phyloP scores from a whole-genome alignment of 768 basidiomycete species.

The Termitomyces bulborhizus region DNA sequence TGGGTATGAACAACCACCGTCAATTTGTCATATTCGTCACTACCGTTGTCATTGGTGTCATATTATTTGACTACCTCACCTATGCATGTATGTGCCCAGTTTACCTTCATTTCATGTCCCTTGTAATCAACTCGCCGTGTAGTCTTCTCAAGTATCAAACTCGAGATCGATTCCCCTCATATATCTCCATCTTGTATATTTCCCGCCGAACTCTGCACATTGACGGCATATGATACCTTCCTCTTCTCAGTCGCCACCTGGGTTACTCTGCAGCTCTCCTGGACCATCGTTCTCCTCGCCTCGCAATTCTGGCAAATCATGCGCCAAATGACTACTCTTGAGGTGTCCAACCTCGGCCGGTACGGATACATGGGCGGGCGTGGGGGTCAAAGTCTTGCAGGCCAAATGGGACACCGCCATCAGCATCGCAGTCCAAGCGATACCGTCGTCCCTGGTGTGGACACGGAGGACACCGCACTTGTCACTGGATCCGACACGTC shows the following conservation, averaged over 20 bases:
- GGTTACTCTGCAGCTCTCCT: slow-evolving; percentile 91
- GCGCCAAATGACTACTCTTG: slow-evolving; percentile 92
- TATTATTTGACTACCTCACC: slow-evolving; percentile 77
- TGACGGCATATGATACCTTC: slow-evolving; percentile 74
- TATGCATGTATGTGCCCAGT: slow-evolving; percentile 60
- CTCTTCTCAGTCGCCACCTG: slow-evolving; percentile 76
- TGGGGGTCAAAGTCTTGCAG: slow-evolving; percentile 56
- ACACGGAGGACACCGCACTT: slow-evolving; percentile 40
- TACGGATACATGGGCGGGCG: slow-evolving; percentile 97
- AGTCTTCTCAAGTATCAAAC: slow-evolving; percentile 46
- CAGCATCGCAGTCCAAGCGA: slow-evolving; percentile 16
- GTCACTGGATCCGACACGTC: slow-evolving; percentile 20
- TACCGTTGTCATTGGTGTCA: slow-evolving; percentile 77
- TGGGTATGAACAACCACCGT: slow-evolving; percentile 90
- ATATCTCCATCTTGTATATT: slow-evolving; percentile 63
- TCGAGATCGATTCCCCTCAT: slow-evolving; percentile 29
- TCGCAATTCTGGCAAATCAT: slow-evolving; percentile 91
- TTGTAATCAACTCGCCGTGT: not conserved
- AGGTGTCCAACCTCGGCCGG: slow-evolving; percentile 91
- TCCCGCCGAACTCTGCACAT: slow-evolving; percentile 60
- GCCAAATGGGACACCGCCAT: slow-evolving; percentile 80
- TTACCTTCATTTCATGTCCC: not conserved
- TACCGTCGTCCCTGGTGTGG: slow-evolving; percentile 34
- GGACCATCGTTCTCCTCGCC: slow-evolving; percentile 84
- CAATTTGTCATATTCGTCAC: slow-evolving; percentile 93